phyloP scores from a whole-genome alignment of 2,329 filamentous ascomycete species.

The Hirsutella rhossiliensis region DNA sequence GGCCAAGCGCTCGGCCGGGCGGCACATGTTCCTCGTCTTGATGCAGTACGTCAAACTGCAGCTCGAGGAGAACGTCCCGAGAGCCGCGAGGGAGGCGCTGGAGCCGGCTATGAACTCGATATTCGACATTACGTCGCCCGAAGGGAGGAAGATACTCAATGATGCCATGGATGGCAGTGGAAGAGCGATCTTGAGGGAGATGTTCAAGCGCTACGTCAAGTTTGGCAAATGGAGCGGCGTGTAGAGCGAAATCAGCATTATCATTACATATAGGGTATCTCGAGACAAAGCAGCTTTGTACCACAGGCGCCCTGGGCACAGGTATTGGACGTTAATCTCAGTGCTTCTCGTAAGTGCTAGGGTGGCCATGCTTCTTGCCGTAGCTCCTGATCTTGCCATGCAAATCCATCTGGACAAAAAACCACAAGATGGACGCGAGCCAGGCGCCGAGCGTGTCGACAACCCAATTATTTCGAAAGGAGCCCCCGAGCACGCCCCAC shows the following conservation, averaged over 20 bases:
- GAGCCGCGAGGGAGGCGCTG: constrained; percentile 40
- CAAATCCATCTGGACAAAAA: constrained; percentile 44
- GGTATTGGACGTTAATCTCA: neutral
- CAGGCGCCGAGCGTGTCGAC: constrained; percentile 45
- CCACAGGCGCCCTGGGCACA: neutral
- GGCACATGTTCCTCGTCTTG: constrained; percentile 49
- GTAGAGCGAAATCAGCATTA: constrained; percentile 15
- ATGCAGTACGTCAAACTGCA: constrained; percentile 49
- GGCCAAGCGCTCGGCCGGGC: constrained; percentile 48
- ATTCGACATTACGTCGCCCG: constrained; percentile 43
- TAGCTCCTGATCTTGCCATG: constrained; percentile 45
- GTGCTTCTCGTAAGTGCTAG: constrained; percentile 32
- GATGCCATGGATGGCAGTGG: constrained; percentile 48
- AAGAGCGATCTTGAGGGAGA: constrained; percentile 42
- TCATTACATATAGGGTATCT: constrained; percentile 3
- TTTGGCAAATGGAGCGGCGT: constrained; percentile 55
- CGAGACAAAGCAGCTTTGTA: constrained; percentile 1
- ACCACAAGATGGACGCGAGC: constrained; percentile 41
- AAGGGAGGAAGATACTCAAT: constrained; percentile 42
- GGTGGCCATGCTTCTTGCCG: constrained; percentile 46
- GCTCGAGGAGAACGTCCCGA: constrained; percentile 40
- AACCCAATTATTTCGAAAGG: constrained; percentile 45
- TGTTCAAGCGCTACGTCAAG: constrained; percentile 47
- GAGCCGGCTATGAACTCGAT: constrained; percentile 47
- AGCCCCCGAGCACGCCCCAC: constrained; percentile 42